A percentile compares a stretch with the other conserved stretches of the same genome.
These are phyloP conservation scores for Ophiocordyceps polyrhachis-furcata DNA, from an alignment of 2,329 filamentous ascomycete species.

Conservation along the genomic window DNA sequence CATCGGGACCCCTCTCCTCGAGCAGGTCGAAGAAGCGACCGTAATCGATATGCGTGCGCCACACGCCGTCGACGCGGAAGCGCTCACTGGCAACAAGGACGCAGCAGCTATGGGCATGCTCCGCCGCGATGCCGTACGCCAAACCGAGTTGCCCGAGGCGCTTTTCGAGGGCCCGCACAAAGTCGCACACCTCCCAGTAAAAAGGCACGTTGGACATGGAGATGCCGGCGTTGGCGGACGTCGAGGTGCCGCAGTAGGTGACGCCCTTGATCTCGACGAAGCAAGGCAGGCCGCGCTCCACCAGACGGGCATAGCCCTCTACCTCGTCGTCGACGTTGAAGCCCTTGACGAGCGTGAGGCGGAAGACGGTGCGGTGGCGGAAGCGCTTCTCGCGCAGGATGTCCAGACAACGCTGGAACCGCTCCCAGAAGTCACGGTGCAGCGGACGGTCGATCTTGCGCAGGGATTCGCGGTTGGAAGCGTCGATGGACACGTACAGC, in stretches of 20 bases:
- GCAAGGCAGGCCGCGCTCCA: constrained; percentile 70
- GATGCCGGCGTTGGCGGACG: constrained; percentile 65
- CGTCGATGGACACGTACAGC: constrained; percentile 91
- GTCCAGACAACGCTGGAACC: constrained; percentile 78
- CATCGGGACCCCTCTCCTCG: constrained; percentile 45
- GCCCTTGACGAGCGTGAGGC: constrained; percentile 87
- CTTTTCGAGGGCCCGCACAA: constrained; percentile 56
- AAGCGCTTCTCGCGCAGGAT: constrained; percentile 71
- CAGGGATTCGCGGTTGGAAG: constrained; percentile 72
- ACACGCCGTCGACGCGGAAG: constrained; percentile 59
- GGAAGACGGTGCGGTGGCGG: constrained; percentile 81
- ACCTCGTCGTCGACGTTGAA: constrained; percentile 96
- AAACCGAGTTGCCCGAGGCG: constrained; percentile 54
- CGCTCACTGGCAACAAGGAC: constrained; percentile 67
- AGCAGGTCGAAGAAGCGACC: constrained; percentile 70
- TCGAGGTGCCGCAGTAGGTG: constrained; percentile 85
- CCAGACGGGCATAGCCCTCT: constrained; percentile 73
- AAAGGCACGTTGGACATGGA: constrained; percentile 98
- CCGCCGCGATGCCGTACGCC: constrained; percentile 77
- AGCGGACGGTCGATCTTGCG: constrained; percentile 80
- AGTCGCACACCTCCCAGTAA: constrained; percentile 74
- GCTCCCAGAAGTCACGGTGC: constrained; percentile 94
- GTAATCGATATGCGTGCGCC: constrained; percentile 89
- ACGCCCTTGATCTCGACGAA: constrained; percentile 95
- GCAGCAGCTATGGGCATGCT: constrained; percentile 91